Evolutionary conservation across 176 grass and related monocot genomes (phyloP), one percentile per base, ranked within the genome.

Genomic region (Eragrostis nindensis): DNA sequence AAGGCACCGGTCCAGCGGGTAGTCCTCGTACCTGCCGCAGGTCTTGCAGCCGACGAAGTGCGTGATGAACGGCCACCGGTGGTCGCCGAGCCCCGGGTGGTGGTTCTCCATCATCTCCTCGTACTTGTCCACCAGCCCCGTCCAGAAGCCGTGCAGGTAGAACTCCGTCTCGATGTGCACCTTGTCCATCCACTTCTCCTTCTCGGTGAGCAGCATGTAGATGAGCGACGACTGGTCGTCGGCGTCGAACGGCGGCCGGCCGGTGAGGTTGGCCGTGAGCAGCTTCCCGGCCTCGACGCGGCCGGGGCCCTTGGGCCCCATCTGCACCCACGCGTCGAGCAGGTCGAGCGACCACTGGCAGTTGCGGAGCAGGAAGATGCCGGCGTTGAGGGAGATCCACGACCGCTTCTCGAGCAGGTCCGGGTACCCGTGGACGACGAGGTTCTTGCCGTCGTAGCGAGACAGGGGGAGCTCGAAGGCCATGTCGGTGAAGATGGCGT

Each of bases 291-390:
- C 90, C 56, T 76, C 87, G 42, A 86, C 66, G 41, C 93, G 87
- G 48, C 88, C 71, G 38, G 52, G 72, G 8, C 90, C 93, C 30
- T 74, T 75, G 1, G 90, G 90, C 11, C 85, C 90, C 93, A 92
- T 92, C 15, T 77, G 87, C 14, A 88, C 87, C 93, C 93, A 96
- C 0, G 80, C 82, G 30, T 96, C 93, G 24, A 96, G 87, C 45
- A 96, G 85, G 15, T 96, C 87, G 9, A 96, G 86, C 4, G 90
- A 96, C 93, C 93, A 96, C 82, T 96, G 93, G 76, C 93, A 92
- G 72, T 96, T 92, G 14, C 90, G 88, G 32, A 96, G 76, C 11
- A 96, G 79, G 82, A 92, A 96, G 82, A 85, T 90, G 60, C 87
- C 93, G 44, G 93, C 88, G 82, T 83, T 90, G 67, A 92, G 81